phyloP scores from a whole-genome alignment of 768 basidiomycete genomes.

The Podaxis pistillaris region DNA sequence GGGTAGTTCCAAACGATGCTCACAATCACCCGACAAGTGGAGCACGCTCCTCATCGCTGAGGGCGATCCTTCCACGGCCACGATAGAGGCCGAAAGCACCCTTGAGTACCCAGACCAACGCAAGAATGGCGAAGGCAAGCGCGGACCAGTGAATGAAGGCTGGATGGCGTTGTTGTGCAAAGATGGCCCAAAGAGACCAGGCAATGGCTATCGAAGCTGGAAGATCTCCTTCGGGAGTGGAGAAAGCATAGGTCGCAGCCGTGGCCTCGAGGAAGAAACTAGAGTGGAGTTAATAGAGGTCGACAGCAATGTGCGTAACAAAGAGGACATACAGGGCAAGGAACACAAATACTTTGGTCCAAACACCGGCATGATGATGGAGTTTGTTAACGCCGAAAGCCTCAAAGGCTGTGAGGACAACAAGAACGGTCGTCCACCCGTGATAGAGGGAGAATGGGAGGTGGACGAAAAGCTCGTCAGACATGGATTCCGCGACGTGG shows the following conservation, averaged over 20 bases:
- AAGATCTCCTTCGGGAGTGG: constrained; percentile 85
- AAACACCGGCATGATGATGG: constrained; percentile 66
- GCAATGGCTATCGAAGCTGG: constrained; percentile 89
- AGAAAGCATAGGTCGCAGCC: constrained; percentile 93
- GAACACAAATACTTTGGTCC: constrained; percentile 96
- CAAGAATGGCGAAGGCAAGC: constrained; percentile 80
- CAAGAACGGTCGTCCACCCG: constrained; percentile 86
- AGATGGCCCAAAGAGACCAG: constrained; percentile 95
- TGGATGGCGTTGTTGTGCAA: constrained; percentile 62
- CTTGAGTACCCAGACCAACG: constrained; percentile 83
- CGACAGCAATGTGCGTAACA: background rate
- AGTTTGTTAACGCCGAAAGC: constrained; percentile 83
- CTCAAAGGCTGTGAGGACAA: constrained; percentile 80
- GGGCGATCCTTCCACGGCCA: constrained; percentile 51
- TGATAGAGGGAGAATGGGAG: constrained; percentile 96
- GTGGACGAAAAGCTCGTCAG: constrained; percentile 89
- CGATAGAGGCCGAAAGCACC: constrained; percentile 58
- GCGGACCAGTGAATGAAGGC: constrained; percentile 91
- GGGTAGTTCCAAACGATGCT: background rate
- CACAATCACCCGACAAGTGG: constrained; percentile 60
- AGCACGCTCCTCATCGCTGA: constrained; percentile 86
- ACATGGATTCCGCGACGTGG: constrained; percentile 57
- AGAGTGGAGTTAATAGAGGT: background rate
- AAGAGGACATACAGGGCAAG: constrained; percentile 66
- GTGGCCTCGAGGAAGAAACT: constrained; percentile 93